Conservation (phyloP, 768 basidiomycete species). For the Panaeolus papilionaceus region DNA sequence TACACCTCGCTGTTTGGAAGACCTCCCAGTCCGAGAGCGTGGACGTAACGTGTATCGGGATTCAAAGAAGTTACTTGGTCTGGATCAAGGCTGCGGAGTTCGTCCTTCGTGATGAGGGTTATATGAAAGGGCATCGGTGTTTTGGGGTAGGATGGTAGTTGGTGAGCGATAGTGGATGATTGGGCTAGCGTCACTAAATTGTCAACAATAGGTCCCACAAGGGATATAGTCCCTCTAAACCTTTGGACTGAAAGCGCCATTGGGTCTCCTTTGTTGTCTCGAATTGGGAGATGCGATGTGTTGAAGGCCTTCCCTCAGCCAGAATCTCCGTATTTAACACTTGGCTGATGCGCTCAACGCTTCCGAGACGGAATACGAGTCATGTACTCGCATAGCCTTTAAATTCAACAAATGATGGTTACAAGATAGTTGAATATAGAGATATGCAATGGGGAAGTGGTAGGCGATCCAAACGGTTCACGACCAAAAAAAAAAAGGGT, state of each 20-base stretch:
- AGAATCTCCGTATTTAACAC: background rate
- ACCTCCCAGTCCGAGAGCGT: conserved; percentile 48
- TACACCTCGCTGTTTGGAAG: conserved; percentile 36
- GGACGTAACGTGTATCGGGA: conserved; percentile 38
- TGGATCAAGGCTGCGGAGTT: conserved; percentile 36
- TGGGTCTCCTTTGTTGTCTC: background rate
- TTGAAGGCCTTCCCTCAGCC: background rate
- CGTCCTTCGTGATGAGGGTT: conserved; percentile 46
- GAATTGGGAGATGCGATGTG: background rate
- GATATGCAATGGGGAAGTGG: background rate
- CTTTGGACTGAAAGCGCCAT: conserved; percentile 15
- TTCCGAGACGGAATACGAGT: conserved; percentile 3
- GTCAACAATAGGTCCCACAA: conserved; percentile 23
- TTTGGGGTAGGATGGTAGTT: conserved; percentile 13
- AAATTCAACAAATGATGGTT: too few species aligned
- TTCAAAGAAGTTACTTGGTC: conserved; percentile 31
- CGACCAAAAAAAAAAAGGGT: too few species aligned
- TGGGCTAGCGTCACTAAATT: conserved; percentile 15
- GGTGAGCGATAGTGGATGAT: conserved; percentile 1
- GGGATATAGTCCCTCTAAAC: conserved; percentile 22
- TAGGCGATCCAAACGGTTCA: too few species aligned
- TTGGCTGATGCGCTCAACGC: background rate
- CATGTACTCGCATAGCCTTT: background rate
- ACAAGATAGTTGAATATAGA: background rate
- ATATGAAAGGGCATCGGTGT: conserved; percentile 40